A percentile compares a stretch with the other conserved stretches of the same genome.
phyloP scores from a whole-genome alignment of 306 rosid species.

The Casuarina glauca region DNA sequence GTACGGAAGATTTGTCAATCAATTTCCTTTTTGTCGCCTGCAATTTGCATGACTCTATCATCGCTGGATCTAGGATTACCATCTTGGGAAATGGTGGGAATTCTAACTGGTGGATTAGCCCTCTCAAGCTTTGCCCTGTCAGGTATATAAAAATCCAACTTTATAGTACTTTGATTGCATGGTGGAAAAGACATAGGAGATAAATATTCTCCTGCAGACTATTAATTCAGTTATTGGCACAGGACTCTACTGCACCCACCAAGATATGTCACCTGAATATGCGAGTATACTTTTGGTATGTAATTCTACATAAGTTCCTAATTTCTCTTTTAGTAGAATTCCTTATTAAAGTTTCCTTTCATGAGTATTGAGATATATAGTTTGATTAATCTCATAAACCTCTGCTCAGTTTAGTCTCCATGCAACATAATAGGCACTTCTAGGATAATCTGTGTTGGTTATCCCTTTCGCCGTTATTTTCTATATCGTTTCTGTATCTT shows the following conservation, averaged over 20 bases:
- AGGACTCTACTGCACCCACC: slow-evolving; percentile 98
- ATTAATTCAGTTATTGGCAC: slow-evolving; percentile 30
- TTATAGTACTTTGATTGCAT: slow-evolving; percentile 1
- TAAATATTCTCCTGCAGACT: slow-evolving; percentile 22
- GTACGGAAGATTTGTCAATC: slow-evolving; percentile 98
- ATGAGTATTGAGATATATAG: slow-evolving; percentile 7
- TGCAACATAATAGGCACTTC: not conserved
- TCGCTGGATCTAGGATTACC: slow-evolving; percentile 95
- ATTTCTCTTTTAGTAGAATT: not conserved
- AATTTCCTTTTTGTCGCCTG: slow-evolving; percentile 93
- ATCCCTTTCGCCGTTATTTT: not conserved
- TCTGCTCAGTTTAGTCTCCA: not conserved
- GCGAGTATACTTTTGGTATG: slow-evolving; percentile 92
- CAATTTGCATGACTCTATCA: slow-evolving; percentile 95
- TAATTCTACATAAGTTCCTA: not conserved
- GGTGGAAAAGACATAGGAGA: slow-evolving; percentile 1
- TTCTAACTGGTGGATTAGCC: slow-evolving; percentile 87
- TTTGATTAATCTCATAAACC: slow-evolving; percentile 11
- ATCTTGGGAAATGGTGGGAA: slow-evolving; percentile 86
- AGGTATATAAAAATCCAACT: slow-evolving; percentile 45
- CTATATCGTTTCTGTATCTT: not conserved
- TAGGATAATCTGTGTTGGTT: not conserved
- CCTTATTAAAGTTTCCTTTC: slow-evolving; percentile 18
- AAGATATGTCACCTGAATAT: slow-evolving; percentile 94
- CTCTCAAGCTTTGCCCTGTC: slow-evolving; percentile 97